Evolutionary conservation across 352 stramenopile genomes (phyloP).

Genomic region (Globisporangium barbulae): DNA sequence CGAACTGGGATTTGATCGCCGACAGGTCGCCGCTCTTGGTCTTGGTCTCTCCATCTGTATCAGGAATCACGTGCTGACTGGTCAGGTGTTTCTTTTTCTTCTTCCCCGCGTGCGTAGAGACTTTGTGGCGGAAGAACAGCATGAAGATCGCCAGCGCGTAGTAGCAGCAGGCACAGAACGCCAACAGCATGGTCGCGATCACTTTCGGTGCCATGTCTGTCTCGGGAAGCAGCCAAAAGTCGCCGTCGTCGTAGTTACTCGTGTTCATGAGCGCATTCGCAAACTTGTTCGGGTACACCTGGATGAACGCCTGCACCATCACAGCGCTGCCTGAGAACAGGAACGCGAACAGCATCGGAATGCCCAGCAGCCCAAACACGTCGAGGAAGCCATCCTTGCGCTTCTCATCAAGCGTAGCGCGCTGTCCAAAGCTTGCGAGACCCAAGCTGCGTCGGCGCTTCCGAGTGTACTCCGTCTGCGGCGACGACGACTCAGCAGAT

Average conservation of each 20-base stretch:
- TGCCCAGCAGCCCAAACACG: slow-evolving; percentile 37
- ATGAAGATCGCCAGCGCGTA: slow-evolving; percentile 32
- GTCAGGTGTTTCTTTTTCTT: slow-evolving; percentile 4
- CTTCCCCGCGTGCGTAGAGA: background rate
- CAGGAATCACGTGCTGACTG: background rate
- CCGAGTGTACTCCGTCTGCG: background rate
- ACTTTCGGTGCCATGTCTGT: slow-evolving; percentile 27
- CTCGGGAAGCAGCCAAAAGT: slow-evolving; percentile 44
- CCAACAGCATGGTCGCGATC: slow-evolving; percentile 27
- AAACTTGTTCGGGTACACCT: slow-evolving; percentile 37
- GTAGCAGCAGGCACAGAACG: slow-evolving; percentile 32
- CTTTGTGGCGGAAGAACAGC: slow-evolving; percentile 27
- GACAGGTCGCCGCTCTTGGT: background rate
- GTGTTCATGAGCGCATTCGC: slow-evolving; percentile 49
- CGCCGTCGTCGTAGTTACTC: slow-evolving; percentile 33
- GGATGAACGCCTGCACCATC: slow-evolving; percentile 35
- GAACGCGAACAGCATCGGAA: slow-evolving; percentile 41
- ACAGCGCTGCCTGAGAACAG: slow-evolving; percentile 27
- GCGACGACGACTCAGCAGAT: background rate
- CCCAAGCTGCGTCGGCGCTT: background rate
- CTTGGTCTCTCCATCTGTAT: background rate
- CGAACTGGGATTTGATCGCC: background rate
- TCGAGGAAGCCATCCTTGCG: slow-evolving; percentile 35
- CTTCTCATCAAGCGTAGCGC: background rate
- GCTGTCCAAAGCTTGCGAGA: background rate